phyloP scores from a whole-genome alignment of 805 yeast species.

The Lachancea cidri region DNA sequence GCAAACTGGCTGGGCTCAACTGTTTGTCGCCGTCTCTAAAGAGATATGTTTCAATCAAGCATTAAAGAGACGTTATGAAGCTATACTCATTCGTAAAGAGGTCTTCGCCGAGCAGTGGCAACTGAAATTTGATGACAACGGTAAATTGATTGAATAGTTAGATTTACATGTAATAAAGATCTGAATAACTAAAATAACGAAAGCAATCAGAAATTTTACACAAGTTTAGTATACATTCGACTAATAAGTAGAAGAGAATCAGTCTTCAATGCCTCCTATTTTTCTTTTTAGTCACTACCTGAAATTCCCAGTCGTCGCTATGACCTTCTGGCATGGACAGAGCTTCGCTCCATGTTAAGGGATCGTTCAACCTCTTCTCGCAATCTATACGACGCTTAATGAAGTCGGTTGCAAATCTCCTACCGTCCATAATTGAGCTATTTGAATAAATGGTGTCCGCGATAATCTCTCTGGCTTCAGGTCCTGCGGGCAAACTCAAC shows the following conservation, averaged over 20 bases:
- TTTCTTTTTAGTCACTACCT: constrained; percentile 61
- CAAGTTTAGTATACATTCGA: background rate
- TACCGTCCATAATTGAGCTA: constrained; percentile 88
- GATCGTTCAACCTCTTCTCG: constrained; percentile 48
- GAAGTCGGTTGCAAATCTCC: constrained; percentile 89
- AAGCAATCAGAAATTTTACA: background rate
- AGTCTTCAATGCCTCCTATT: constrained; percentile 38
- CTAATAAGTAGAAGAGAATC: background rate
- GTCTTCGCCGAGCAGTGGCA: constrained; percentile 29
- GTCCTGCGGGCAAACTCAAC: constrained; percentile 68
- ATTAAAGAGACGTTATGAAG: constrained; percentile 61
- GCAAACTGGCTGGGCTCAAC: constrained; percentile 76
- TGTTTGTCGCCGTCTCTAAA: constrained; percentile 71
- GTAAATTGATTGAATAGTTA: constrained; percentile 19
- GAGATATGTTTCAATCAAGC: constrained; percentile 94
- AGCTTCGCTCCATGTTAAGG: constrained; percentile 71
- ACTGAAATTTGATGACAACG: constrained; percentile 27
- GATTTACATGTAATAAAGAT: too few species aligned
- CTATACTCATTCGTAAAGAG: constrained; percentile 38
- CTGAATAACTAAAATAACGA: too few species aligned
- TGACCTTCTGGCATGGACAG: constrained; percentile 40
- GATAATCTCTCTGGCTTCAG: constrained; percentile 77
- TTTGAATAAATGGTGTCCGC: constrained; percentile 89
- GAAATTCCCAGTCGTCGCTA: constrained; percentile 56
- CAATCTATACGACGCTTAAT: constrained; percentile 68